A percentile compares a stretch with the other conserved stretches of the same genome.
These are phyloP conservation scores for Ilex aquifolium DNA, from an alignment of 257 asterid genomes.

Conservation along the genomic window DNA sequence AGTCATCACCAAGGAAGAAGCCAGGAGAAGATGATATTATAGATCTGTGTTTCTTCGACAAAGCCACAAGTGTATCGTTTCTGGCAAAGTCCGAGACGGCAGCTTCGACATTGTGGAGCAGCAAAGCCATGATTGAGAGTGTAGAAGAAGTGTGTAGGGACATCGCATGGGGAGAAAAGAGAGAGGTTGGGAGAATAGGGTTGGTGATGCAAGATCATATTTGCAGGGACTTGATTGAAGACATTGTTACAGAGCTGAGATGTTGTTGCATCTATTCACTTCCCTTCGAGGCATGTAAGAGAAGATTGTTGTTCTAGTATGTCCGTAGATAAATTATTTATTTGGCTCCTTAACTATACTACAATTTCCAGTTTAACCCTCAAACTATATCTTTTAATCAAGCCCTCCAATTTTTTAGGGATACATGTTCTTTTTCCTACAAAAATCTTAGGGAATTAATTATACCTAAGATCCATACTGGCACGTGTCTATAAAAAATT, in stretches of 20 bases:
- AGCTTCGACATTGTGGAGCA: constrained; percentile 34
- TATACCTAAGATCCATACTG: too few species aligned
- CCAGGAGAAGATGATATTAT: constrained; percentile 39
- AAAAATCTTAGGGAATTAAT: too few species aligned
- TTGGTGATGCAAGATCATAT: constrained; percentile 54
- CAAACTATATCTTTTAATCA: too few species aligned
- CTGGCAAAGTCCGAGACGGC: constrained; percentile 27
- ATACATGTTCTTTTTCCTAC: too few species aligned
- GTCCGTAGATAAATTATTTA: too few species aligned
- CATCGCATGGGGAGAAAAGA: constrained; percentile 64
- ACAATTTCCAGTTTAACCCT: too few species aligned
- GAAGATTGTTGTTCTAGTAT: constrained; percentile 48
- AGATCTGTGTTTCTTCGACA: constrained; percentile 15
- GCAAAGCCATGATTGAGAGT: constrained; percentile 55
- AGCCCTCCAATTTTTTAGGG: too few species aligned
- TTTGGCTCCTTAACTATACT: too few species aligned
- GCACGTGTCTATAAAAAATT: too few species aligned
- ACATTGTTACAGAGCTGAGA: constrained; percentile 47
- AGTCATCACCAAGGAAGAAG: constrained; percentile 26
- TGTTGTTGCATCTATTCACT: constrained; percentile 15
- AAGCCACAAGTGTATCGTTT: constrained; percentile 25
- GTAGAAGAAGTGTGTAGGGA: constrained; percentile 76
- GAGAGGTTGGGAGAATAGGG: constrained; percentile 63
- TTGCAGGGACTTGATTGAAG: constrained; percentile 67
- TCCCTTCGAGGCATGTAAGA: constrained; percentile 62